phyloP scores from a whole-genome alignment of 2,329 filamentous ascomycete species.

The Ascochyta rabiei region DNA sequence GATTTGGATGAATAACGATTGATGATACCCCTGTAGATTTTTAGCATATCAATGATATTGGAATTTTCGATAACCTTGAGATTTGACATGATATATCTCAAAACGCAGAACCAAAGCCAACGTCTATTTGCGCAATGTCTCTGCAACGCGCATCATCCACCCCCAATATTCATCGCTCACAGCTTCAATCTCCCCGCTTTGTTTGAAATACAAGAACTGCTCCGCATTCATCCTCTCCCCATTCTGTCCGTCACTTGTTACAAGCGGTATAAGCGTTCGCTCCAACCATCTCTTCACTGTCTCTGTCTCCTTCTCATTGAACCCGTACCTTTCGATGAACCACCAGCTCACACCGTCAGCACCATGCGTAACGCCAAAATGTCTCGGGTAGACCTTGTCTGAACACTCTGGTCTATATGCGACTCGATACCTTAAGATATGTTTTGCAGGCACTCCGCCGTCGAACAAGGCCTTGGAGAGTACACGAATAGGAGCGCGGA shows the following conservation, averaged over 20 bases:
- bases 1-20: neutral
- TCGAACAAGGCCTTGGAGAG: conserved; percentile 7
- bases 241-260: neutral
- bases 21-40: conserved; percentile 9
- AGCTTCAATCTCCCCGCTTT: neutral
- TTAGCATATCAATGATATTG: neutral
- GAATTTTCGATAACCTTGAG: no score
- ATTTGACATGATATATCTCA: neutral
- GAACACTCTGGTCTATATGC: conserved; percentile 10
- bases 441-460: conserved; percentile 4
- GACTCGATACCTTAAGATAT: conserved; percentile 6
- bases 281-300: conserved; percentile 4
- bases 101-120: no score
- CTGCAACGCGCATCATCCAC: conserved; percentile 5
- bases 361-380: conserved; percentile 8
- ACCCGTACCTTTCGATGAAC: conserved; percentile 6
- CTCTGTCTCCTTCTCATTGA: neutral
- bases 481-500: conserved; percentile 9
- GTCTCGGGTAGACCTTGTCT: conserved; percentile 4
- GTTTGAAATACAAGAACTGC: conserved; percentile 4
- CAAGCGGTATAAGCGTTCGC: conserved; percentile 1
- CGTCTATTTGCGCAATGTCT: neutral
- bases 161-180: conserved; percentile 4
- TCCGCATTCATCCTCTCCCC: neutral
- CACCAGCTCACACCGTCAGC: conserved; percentile 13